A percentile compares a stretch with the other conserved stretches of the same genome.
Conservation (phyloP, 176 grass and related monocot genomes). For the Thinopyrum elongatum region DNA sequence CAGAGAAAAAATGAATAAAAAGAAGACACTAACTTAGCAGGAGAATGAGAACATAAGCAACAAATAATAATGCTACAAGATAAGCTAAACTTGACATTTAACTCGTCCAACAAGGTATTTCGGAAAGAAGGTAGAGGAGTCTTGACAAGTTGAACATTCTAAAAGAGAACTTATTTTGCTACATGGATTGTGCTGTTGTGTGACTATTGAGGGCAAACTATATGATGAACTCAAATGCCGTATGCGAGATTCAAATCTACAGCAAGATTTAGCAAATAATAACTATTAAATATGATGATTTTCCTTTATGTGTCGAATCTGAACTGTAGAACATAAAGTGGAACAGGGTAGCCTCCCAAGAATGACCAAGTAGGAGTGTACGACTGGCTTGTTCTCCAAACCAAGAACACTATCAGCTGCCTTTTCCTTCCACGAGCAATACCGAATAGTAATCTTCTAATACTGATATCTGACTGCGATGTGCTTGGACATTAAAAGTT, state of each 20-base stretch:
- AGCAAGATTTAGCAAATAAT: not conserved
- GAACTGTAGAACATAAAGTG: not conserved
- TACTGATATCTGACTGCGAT: not conserved
- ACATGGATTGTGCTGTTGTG: not conserved
- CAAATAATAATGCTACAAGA: not conserved
- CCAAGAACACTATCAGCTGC: not conserved
- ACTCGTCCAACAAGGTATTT: not conserved
- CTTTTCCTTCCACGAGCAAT: not conserved
- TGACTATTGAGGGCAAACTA: not conserved
- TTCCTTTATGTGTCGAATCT: not conserved
- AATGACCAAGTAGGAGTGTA: not conserved
- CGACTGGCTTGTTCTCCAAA: not conserved
- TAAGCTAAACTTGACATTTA: not conserved
- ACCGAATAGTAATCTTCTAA: not conserved
- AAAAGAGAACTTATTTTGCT: not conserved
- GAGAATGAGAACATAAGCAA: not conserved
- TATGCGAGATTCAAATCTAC: not conserved
- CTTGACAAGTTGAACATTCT: not conserved
- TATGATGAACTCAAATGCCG: not conserved
- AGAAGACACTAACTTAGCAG: not conserved
- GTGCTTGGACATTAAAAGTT: not conserved
- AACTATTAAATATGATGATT: not conserved
- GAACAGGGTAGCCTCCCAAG: not conserved
- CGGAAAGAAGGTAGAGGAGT: not conserved
- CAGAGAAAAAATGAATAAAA: not conserved